Evolutionary conservation across 257 asterid species (phyloP), one percentile per base, ranked within the genome.

Genomic region (Hygrophila difformis): DNA sequence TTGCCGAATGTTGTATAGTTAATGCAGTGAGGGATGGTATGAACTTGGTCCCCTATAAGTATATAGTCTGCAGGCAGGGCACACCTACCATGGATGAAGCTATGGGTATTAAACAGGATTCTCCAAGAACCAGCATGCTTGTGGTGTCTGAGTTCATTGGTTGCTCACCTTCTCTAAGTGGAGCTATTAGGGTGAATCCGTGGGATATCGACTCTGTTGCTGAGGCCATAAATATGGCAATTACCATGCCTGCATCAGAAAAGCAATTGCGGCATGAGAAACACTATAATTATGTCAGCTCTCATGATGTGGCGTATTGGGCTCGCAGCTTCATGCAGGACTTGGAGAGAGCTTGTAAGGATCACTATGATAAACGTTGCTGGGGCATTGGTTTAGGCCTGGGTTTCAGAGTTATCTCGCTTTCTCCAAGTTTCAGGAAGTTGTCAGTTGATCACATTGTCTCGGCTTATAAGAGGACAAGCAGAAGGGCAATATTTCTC

Each of bases 1-100:
- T 73, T 58, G 93, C 93, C 5, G 93, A 82, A 38, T 75, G 88
- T 28, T 82, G 93, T 57, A 66, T 81, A 45, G 93, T 81, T 29
- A 81, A 81, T 63, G 93, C 85, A 16, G 93, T 81, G 22, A 72
- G 93, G 55, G 93, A 81, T 44, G 93, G 93, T 8, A 75, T 81
- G 93, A 81, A 81, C 60, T 68, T 81, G 66, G 88, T 81, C 48
- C 93, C 93, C 1, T 81, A 77, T 47, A 77, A 77, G 68, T 81
- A 81, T 24, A 47, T 81, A 11, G 84, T 72, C 6, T 81, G 85
- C 73, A 63, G 93, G 58, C 82, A 81, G 55, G 84, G 93, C 21
- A 72, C 88, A 15, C 56, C 64, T 22, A 39, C 47, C 23, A 22
- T 74, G 67, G 63, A 72, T 61, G 70, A 72, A 53, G 77, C 80